phyloP scores from a whole-genome alignment of 2,329 filamentous ascomycete species.

The Penicillium sp. region DNA sequence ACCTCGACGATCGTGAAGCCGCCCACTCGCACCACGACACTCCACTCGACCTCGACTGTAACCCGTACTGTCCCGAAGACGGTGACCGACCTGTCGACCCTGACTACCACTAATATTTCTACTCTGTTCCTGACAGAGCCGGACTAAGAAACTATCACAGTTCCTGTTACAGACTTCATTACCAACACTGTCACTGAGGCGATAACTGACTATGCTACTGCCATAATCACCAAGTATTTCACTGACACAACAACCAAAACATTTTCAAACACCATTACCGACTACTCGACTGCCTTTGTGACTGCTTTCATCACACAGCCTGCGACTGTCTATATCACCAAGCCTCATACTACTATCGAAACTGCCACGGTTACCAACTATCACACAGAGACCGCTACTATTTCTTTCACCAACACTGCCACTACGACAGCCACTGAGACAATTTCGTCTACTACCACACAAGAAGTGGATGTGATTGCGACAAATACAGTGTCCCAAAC shows the following conservation, averaged over 20 bases:
- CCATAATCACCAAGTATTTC: slow-evolving; percentile 5
- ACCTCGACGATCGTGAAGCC: not conserved
- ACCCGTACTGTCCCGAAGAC: not conserved
- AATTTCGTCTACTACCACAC: slow-evolving; percentile 2
- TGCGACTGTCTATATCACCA: not conserved
- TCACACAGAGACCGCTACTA: not conserved
- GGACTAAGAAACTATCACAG: slow-evolving; percentile 3
- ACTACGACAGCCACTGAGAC: slow-evolving; percentile 1
- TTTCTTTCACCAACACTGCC: not conserved
- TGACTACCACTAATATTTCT: not conserved
- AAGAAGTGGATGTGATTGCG: slow-evolving; percentile 3
- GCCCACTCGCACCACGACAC: not conserved
- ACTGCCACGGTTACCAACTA: not conserved
- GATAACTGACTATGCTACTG: slow-evolving; percentile 6
- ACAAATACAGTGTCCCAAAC: not conserved
- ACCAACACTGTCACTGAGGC: not conserved
- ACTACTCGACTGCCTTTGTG: not conserved
- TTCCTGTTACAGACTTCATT: not conserved
- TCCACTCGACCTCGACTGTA: not conserved
- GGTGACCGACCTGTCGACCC: not conserved
- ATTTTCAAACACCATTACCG: slow-evolving; percentile 3
- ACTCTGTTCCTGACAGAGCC: slow-evolving; percentile 1
- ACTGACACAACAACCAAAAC: slow-evolving; percentile 3
- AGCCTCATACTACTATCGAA: not conserved
- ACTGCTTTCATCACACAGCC: slow-evolving; percentile 1